Percentiles rank a stretch among this genome's conserved stretches.
These are phyloP conservation scores for Corchorus capsularis DNA, from an alignment of 345 rosid species.

Conservation along the genomic window DNA sequence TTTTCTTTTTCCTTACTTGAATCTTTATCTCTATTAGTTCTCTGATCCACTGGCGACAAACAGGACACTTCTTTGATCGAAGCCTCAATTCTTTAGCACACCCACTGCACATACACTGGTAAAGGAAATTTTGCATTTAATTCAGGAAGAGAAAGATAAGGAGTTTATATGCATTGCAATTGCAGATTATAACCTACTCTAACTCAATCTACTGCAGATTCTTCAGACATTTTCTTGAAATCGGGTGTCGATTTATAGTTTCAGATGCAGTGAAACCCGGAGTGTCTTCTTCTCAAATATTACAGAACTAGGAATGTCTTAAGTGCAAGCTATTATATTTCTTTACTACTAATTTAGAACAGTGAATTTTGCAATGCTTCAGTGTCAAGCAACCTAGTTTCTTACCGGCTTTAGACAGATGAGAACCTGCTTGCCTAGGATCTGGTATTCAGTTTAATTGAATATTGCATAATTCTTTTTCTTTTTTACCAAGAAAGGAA, in stretches of 20 bases:
- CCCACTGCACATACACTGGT: slow-evolving; percentile 76
- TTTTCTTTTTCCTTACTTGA: slow-evolving; percentile 10
- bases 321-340: too few relatives aligned
- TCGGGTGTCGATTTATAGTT: background rate
- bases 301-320: too few relatives aligned
- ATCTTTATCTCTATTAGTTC: slow-evolving; percentile 79
- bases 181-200: too few relatives aligned
- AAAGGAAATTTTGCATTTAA: background rate
- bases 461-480: background rate
- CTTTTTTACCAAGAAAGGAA: background rate
- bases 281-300: too few relatives aligned
- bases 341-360: background rate
- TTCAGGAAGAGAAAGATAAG: background rate
- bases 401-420: too few relatives aligned
- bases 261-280: too few relatives aligned
- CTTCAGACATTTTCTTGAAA: too few relatives aligned
- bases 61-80: slow-evolving; percentile 81
- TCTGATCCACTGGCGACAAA: slow-evolving; percentile 74
- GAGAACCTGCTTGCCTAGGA: background rate
- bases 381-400: background rate
- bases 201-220: too few relatives aligned
- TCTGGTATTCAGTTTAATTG: background rate
- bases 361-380: background rate
- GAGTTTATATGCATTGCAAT: background rate
- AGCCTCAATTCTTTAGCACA: slow-evolving; percentile 77